A percentile compares a stretch with the other conserved stretches of the same genome.
phyloP scores from a whole-genome alignment of 306 rosid genomes.

The Begonia masoniana region DNA sequence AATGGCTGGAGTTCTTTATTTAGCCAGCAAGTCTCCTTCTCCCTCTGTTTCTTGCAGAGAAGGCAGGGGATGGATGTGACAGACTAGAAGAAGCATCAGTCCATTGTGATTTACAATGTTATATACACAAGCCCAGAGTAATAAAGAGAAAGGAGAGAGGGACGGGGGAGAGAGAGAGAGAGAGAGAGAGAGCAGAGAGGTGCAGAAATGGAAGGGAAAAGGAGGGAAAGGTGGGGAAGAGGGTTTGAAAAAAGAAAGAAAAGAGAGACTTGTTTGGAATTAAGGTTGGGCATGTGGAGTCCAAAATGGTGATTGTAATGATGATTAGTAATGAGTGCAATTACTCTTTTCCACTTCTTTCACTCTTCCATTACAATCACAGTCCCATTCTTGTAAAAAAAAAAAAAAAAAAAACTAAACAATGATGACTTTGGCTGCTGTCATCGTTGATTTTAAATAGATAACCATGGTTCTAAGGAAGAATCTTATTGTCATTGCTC shows the following conservation, averaged over 20 bases:
- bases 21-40: not conserved
- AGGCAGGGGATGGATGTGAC: too few relatives aligned
- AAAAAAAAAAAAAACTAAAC: too few relatives aligned
- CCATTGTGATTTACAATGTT: too few relatives aligned
- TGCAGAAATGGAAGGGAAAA: not conserved
- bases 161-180: too few relatives aligned
- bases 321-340: not conserved
- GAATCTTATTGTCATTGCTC: too few relatives aligned
- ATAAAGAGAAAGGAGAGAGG: not conserved
- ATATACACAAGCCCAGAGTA: slow-evolving; percentile 3
- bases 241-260: slow-evolving; percentile 4
- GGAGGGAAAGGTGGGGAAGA: slow-evolving; percentile 9
- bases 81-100: too few relatives aligned
- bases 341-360: not conserved
- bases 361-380: not conserved
- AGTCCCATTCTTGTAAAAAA: too few relatives aligned
- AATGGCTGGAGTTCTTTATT: not conserved
- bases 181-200: not conserved
- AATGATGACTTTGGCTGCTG: too few relatives aligned
- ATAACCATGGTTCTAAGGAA: too few relatives aligned
- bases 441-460: too few relatives aligned
- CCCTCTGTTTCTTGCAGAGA: not conserved
- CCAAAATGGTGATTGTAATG: not conserved
- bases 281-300: slow-evolving; percentile 2
- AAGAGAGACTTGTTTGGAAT: slow-evolving; percentile 6